phyloP scores from a whole-genome alignment of 805 yeast species.

The Nakazawaea pomicola region DNA sequence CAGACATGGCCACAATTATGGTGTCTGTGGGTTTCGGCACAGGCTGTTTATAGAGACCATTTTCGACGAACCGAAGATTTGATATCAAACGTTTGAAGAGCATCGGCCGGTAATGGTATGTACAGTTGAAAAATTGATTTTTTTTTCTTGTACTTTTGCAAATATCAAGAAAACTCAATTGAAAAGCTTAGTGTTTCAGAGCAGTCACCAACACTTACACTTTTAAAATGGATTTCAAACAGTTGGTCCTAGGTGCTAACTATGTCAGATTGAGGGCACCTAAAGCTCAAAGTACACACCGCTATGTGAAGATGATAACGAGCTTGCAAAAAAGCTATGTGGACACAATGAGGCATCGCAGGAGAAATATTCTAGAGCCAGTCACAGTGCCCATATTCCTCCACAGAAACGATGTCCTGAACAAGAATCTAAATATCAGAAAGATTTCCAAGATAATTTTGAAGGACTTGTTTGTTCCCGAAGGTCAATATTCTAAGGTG shows the following conservation, averaged over 20 bases:
- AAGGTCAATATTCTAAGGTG: background rate
- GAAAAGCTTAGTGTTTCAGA: too few relatives aligned
- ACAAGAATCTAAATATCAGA: slow-evolving; percentile 6
- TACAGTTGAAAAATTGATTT: background rate
- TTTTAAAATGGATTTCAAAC: slow-evolving; percentile 1
- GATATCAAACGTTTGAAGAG: slow-evolving; percentile 5
- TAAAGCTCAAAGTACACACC: background rate
- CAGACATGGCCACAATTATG: slow-evolving; percentile 86
- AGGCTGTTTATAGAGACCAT: slow-evolving; percentile 28
- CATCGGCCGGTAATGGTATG: background rate
- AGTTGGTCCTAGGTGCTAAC: slow-evolving; percentile 5
- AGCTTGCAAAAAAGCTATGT: slow-evolving; percentile 4
- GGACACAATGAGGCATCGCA: slow-evolving; percentile 8
- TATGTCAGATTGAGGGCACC: slow-evolving; percentile 7
- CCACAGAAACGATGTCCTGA: slow-evolving; percentile 7
- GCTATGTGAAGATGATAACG: background rate
- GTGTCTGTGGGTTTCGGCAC: slow-evolving; percentile 50
- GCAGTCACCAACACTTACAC: too few relatives aligned
- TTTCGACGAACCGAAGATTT: slow-evolving; percentile 1
- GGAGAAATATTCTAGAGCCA: background rate
- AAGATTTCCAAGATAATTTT: slow-evolving; percentile 7
- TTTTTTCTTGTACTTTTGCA: background rate
- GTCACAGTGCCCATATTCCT: slow-evolving; percentile 9
- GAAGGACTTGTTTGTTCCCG: slow-evolving; percentile 2
- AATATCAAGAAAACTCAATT: background rate